Percentiles rank a stretch among this genome's conserved stretches.
Evolutionary conservation across 805 yeast genomes (phyloP).

Genomic region (Cephaloascus albidus): DNA sequence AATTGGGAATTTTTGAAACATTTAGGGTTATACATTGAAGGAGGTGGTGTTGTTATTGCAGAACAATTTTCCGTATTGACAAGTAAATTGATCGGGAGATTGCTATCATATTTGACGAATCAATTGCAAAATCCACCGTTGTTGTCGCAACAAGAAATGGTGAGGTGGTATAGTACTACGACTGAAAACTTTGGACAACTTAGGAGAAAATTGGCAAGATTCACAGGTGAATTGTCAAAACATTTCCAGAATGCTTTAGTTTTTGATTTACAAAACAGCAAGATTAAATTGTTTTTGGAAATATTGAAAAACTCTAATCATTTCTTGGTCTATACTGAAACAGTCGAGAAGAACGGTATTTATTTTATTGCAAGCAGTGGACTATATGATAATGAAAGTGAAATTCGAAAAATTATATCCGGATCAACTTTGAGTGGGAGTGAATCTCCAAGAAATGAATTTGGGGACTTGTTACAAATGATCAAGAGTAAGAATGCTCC

Average conservation of each 20-base stretch:
- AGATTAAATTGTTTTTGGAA: constrained; percentile 42
- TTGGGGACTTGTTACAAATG: constrained; percentile 12
- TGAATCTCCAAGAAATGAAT: constrained; percentile 16
- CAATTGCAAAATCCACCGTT: constrained; percentile 59
- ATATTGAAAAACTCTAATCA: constrained; percentile 59
- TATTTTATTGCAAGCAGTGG: constrained; percentile 72
- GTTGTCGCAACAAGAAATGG: constrained; percentile 25
- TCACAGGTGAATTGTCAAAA: constrained; percentile 55
- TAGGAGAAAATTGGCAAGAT: constrained; percentile 76
- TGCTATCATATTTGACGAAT: constrained; percentile 60
- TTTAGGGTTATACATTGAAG: constrained; percentile 69
- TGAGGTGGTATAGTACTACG: constrained; percentile 59
- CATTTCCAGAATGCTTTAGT: constrained; percentile 67
- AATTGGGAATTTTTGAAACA: constrained; percentile 74
- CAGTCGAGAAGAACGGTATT: constrained; percentile 63
- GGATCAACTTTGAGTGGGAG: constrained; percentile 26
- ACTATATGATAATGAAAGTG: constrained; percentile 29
- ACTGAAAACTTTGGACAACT: constrained; percentile 66
- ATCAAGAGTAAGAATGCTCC: constrained; percentile 2
- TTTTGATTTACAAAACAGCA: constrained; percentile 44
- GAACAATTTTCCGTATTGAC: constrained; percentile 63
- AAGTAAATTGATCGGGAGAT: constrained; percentile 55
- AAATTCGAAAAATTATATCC: constrained; percentile 25
- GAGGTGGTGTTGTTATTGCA: constrained; percentile 75
- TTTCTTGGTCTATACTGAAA: constrained; percentile 66